Percentiles rank a stretch among this genome's conserved stretches.
Evolutionary conservation across 768 basidiomycete species (phyloP).

Genomic region (Lactarius psammicola): DNA sequence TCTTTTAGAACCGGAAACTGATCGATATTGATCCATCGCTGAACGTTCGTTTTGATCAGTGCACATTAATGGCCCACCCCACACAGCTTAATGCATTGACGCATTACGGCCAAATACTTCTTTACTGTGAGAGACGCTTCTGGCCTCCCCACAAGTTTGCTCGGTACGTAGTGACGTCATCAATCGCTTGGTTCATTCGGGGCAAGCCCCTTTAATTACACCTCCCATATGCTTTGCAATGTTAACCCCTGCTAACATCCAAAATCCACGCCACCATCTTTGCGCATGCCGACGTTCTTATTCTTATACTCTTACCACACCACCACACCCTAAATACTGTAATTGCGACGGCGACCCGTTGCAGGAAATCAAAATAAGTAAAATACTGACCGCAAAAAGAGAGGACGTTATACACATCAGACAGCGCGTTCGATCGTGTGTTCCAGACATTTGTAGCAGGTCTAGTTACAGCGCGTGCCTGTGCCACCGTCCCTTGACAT

Average conservation of each 20-base stretch:
- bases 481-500: neutral
- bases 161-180: slow-evolving; percentile 56
- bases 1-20: neutral
- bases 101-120: slow-evolving; percentile 1
- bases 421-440: neutral
- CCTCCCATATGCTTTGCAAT: too few species aligned
- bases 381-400: neutral
- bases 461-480: neutral
- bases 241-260: too few species aligned
- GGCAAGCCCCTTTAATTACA: too few species aligned
- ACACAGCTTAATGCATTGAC: neutral
- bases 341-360: slow-evolving; percentile 20
- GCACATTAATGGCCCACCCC: neutral
- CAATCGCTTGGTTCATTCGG: slow-evolving; percentile 42
- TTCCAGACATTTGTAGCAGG: neutral
- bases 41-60: slow-evolving; percentile 3
- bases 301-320: slow-evolving; percentile 61
- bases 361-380: neutral
- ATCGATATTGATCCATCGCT: neutral
- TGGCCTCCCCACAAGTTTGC: slow-evolving; percentile 67
- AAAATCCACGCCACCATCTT: slow-evolving; percentile 90
- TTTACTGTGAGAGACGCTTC: slow-evolving; percentile 60
- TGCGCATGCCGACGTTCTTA: slow-evolving; percentile 56
- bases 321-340: slow-evolving; percentile 42
- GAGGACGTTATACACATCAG: neutral